Conservation (phyloP, 441 rosid genomes). For the Dalechampia spathulata region DNA sequence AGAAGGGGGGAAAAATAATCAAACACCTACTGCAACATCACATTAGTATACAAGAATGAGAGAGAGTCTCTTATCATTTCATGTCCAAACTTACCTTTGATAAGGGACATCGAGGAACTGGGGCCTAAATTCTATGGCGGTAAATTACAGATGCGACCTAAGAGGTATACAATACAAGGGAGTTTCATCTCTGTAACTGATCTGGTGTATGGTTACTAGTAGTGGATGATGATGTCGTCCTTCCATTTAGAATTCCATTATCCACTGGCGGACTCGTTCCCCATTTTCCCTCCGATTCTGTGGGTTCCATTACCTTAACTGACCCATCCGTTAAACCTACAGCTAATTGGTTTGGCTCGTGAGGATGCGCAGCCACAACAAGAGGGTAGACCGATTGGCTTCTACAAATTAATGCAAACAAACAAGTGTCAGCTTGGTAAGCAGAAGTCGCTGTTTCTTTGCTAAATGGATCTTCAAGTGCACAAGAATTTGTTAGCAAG, state of each 20-base stretch:
- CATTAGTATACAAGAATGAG: conserved; percentile 23
- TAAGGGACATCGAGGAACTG: conserved; percentile 10
- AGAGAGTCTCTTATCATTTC: conserved; percentile 9
- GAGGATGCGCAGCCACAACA: conserved; percentile 81
- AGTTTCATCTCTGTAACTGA: conserved; percentile 51
- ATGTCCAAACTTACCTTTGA: conserved; percentile 21
- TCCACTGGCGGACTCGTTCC: conserved; percentile 54
- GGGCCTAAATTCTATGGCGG: conserved; percentile 24
- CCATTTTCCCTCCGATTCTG: conserved; percentile 74
- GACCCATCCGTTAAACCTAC: conserved; percentile 70
- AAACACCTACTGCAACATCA: conserved; percentile 10
- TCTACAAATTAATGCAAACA: conserved; percentile 24
- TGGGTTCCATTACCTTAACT: conserved; percentile 74
- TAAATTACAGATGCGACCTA: conserved; percentile 16
- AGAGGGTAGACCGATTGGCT: conserved; percentile 59
- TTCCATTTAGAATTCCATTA: conserved; percentile 44
- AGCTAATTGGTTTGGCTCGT: conserved; percentile 68
- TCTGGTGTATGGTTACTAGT: conserved; percentile 76
- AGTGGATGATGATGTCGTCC: conserved; percentile 61
- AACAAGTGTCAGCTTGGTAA: background rate
- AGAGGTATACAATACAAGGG: conserved; percentile 7
- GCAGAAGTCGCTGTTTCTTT: background rate
- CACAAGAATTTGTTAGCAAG: too few relatives aligned
- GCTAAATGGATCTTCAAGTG: too few relatives aligned
- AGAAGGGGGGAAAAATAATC: background rate